phyloP scores from a whole-genome alignment of 208 protist genomes.

The Acanthamoeba castellanii region DNA sequence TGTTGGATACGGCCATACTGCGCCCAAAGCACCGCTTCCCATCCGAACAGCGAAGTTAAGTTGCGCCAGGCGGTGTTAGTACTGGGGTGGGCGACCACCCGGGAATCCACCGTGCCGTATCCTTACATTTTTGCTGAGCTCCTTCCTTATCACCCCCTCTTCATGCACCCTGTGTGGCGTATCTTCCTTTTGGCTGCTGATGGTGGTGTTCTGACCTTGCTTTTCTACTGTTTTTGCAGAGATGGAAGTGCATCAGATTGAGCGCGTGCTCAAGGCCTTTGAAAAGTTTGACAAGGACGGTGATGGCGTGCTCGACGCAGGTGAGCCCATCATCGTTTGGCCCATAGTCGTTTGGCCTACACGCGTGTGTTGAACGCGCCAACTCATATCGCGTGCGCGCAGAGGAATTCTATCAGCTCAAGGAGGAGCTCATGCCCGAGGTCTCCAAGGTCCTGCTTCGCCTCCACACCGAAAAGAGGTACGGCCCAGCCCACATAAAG shows the following conservation, averaged over 20 bases:
- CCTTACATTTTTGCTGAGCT: no score
- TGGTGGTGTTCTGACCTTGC: not conserved
- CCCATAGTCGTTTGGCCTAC: not conserved
- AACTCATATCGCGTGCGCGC: not conserved
- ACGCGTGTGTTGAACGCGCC: not conserved
- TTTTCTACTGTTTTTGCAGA: not conserved
- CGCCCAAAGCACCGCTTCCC: no score
- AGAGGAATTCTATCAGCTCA: constrained; percentile 38
- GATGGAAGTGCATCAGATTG: not conserved
- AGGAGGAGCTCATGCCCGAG: constrained; percentile 27
- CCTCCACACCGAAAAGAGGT: constrained; percentile 32
- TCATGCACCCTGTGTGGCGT: not conserved
- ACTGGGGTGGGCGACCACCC: no score
- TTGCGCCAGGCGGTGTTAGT: no score
- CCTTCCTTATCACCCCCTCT: not conserved
- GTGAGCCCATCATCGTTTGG: not conserved
- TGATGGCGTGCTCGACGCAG: constrained; percentile 11
- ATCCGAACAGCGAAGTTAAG: no score
- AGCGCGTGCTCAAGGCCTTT: constrained; percentile 1
- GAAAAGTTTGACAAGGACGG: constrained; percentile 39
- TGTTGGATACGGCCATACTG: no score
- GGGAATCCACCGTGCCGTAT: no score
- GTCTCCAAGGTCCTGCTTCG: constrained; percentile 35
- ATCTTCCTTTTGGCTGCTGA: not conserved
- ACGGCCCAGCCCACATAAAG: not conserved